Evolutionary conservation across 495 filamentous ascomycete species (phyloP), one percentile per base, ranked within the genome.

Genomic region (Lepidopterella palustris): DNA sequence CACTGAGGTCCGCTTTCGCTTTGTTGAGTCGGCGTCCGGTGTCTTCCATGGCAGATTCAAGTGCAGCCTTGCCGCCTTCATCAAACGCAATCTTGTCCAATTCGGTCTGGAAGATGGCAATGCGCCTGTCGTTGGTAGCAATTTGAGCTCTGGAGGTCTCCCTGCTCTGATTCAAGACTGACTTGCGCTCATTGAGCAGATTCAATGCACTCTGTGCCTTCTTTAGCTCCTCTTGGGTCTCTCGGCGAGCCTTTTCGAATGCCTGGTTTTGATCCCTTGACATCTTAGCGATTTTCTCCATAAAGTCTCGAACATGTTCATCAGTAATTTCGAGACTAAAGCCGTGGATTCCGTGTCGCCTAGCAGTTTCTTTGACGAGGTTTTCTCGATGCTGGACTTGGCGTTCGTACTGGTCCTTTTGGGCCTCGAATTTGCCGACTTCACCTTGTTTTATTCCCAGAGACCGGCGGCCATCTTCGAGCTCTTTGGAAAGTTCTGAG

Each of bases 321-420:
- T 95, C 90, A 53, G 86, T 84, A 53, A 96, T 73, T 39, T 90
- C 83, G 9, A 81, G 80, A 54, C 95, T 89, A 65, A 89, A 92
- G 0, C 91, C 92, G 21, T 87, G 84, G 56, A 97, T 87, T 57
- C 83, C 86, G 70, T 97, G 89, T n/a, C 75, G 77, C 26, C 84
- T 80, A 18, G 91, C 87, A 45, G 87, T 81, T 10, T 95, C 86
- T 62, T 82, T 88, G 58, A 97, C 84, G 71, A 95, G 80, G 1
- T 74, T 76, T 59, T 85, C 79, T 25, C 92, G 85, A 24, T 79
- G 72, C 60, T 80, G 75, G 4, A 96, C 66, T 52, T 95, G 87
- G 10, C 84, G 82, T 68, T 96, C 90, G 65, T 92, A 90, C 61
- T 86, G 87, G 66, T 86, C 84, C 71, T 91, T 89, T 69, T 96